Evolutionary conservation across 441 rosid genomes (phyloP).

Genomic region (Cnidoscolus chayamansa): DNA sequence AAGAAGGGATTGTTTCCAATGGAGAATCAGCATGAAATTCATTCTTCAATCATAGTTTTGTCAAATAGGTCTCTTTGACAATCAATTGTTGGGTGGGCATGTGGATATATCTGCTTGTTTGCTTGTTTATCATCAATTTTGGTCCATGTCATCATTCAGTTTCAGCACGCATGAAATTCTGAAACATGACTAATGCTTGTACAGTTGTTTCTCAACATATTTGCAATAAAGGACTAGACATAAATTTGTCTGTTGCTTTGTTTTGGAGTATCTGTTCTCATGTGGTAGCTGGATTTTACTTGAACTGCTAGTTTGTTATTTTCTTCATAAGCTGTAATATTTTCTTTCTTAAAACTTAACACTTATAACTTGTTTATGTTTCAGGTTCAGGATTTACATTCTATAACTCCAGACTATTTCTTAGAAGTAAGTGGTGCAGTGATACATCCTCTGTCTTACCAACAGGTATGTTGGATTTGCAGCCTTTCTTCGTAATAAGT

Average conservation of each 20-base stretch:
- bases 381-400: conserved; percentile 97
- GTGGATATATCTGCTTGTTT: not conserved
- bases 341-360: not conserved
- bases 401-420: conserved; percentile 84
- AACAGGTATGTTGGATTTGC: conserved; percentile 61
- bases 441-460: conserved; percentile 93
- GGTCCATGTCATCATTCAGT: not conserved
- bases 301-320: not conserved
- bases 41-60: not conserved
- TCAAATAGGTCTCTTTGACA: not conserved
- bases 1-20: not conserved
- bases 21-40: not conserved
- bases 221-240: not conserved
- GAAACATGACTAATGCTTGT: not conserved
- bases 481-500: not conserved
- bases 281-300: not conserved
- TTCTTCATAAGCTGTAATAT: not conserved
- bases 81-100: not conserved
- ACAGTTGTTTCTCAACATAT: not conserved
- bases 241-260: not conserved
- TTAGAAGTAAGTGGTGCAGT: conserved; percentile 96
- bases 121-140: not conserved
- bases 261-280: not conserved
- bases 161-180: not conserved
- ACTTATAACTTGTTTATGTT: conserved; percentile 11